Conservation (phyloP, 2,329 filamentous ascomycete species). For the Colletotrichum tofieldiae region DNA sequence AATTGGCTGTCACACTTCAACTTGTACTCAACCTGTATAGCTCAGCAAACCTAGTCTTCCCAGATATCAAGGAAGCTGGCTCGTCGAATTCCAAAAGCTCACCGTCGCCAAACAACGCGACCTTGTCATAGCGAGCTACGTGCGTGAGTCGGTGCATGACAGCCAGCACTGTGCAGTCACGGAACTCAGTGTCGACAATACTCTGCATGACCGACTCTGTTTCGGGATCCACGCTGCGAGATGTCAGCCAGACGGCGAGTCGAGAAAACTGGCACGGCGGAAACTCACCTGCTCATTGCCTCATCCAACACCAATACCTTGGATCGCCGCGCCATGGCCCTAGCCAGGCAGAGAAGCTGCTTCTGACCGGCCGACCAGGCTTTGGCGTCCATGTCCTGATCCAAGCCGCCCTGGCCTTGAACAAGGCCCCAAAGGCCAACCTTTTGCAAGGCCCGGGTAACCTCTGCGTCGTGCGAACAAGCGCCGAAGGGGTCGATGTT, state of each 20-base stretch:
- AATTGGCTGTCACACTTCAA: neutral
- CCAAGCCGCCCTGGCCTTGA: constrained; percentile 15
- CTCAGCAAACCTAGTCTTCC: constrained; percentile 5
- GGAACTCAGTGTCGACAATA: constrained; percentile 46
- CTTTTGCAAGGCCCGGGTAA: neutral
- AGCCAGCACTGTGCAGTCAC: constrained; percentile 44
- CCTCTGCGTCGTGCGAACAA: neutral
- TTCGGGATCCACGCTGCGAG: constrained; percentile 44
- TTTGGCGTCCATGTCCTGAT: neutral
- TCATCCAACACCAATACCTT: constrained; percentile 98
- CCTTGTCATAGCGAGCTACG: constrained; percentile 43
- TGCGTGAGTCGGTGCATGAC: constrained; percentile 46
- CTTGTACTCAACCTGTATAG: neutral
- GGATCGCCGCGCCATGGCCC: constrained; percentile 66
- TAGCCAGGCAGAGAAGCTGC: constrained; percentile 58
- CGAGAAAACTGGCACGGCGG: neutral
- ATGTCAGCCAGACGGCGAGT: neutral
- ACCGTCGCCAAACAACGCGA: constrained; percentile 41
- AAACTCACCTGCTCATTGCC: constrained; percentile 71
- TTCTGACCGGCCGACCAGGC: constrained; percentile 31
- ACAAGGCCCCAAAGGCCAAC: constrained; percentile 18
- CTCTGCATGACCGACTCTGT: constrained; percentile 47
- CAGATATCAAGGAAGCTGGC: constrained; percentile 1
- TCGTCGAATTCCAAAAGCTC: constrained; percentile 4
- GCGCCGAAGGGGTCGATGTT: constrained; percentile 18